Base-by-base conservation (phyloP, 2,329 filamentous ascomycete species). In the Ceratocystis diversiconidia region DNA sequence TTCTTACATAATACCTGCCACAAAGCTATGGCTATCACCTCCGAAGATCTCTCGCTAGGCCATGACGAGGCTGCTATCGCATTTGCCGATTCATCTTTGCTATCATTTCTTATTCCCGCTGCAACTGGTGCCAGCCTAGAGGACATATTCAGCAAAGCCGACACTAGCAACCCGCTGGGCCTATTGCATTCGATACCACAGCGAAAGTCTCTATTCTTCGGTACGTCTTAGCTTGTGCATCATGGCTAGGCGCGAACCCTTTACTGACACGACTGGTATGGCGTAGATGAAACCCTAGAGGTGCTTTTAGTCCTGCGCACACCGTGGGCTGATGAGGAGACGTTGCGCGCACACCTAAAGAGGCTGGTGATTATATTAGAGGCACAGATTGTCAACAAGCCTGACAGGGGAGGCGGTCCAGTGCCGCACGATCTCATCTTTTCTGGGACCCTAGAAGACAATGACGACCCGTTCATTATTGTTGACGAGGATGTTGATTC, bases 131-230 rank as follows among this genome's bases (percentile, higher is more conserved):
- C 85, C 65, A 74, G 80, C 50, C 76, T 85, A 44, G 80, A 84
- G 66, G 76, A 82, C 28, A 75, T 75, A 1, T 78, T 86, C 65
- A 75, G 74, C 30, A 61, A 65, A 22, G 63, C 63, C 41, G 73
- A 76, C 55, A 73, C 74, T 3, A 74, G 76, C 10, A 76, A 75
- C 69, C 78, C 75, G 64, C 75, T 77, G 69, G 76, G 76, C 70
- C 75, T 78, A 68, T 78, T 87, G 52, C 79, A 83, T 63, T 80
- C 80, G 19, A 79, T 90, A 71, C 76, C 82, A 55, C 81, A 84
- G 70, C 80, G 88, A 69, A 80, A 86, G 48, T 79, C 80, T 65
- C 77, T 92, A 48, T 87, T 89, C 72, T 90, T 91, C 72, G 88
- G 88, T 90, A 78, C 70, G 82, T 74, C 65, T 17, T 61, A 7